Evolutionary conservation across 2,329 filamentous ascomycete genomes (phyloP), one percentile per base, ranked within the genome.

Genomic region (Fulvia fulva): DNA sequence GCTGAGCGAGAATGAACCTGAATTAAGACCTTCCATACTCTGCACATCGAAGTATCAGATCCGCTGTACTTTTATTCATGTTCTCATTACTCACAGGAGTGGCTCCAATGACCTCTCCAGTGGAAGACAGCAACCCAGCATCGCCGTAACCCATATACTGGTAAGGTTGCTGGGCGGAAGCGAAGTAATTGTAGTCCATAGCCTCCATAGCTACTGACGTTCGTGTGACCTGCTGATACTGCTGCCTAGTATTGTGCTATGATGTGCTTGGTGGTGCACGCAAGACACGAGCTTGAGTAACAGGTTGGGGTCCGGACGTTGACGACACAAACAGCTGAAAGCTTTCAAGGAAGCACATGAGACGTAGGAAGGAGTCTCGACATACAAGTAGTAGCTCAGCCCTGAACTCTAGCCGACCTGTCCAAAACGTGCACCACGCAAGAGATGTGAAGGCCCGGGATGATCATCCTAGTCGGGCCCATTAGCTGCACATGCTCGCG

Each of bases 151-250:
- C 60, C 51, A 70, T 75, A 61, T 80, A 80, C 41, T 77, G 76
- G 65, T 80, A 84, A 63, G 79, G 78, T 37, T 75, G 73, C 45
- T 75, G 67, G 32, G 75, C 71, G 19, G 76, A 67, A 52, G 71
- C 68, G 65, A 80, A 85, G 70, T 81, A 84, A 54, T 77, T 76
- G 70, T 83, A 85, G 65, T 85, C 81, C 82, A 86, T 85, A 53
- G 65, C 63, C 44, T 69, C 68, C 66, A 69, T 70, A 7, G 21
- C 45, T 52, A 19, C 14, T 47, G 30, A 5, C 43, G n/a, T 19
- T 21, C 7, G 22, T 45, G 32, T 26, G 32, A 26, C 26, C 21
- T 45, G 22, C 32, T 16, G 26, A 14, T 47, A 41, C 16, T 55
- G 26, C 41, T 54, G 9, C 22, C 19, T 41, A 21, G 7, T 25